A percentile compares a stretch with the other conserved stretches of the same genome.
Evolutionary conservation across 2,329 filamentous ascomycete species (phyloP).

Genomic region (Trichothecium sympodiale): DNA sequence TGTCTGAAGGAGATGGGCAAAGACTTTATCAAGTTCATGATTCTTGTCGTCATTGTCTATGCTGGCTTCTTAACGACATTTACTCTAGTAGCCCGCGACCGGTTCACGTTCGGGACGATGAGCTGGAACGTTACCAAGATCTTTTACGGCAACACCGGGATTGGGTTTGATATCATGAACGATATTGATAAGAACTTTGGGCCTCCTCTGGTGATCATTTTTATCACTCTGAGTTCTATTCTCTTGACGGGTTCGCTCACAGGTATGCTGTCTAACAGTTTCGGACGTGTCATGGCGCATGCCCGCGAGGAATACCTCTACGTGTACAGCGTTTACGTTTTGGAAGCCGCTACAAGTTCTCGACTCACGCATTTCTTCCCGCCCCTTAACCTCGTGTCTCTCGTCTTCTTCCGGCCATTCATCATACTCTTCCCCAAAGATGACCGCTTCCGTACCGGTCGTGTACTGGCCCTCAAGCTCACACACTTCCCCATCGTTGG

Average conservation of each 20-base stretch:
- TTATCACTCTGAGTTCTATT: slow-evolving; percentile 68
- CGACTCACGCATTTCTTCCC: slow-evolving; percentile 60
- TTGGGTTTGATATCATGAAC: slow-evolving; percentile 60
- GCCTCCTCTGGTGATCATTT: slow-evolving; percentile 57
- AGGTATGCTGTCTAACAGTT: slow-evolving; percentile 66
- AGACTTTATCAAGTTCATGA: slow-evolving; percentile 78
- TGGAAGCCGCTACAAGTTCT: slow-evolving; percentile 57
- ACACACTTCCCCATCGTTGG: slow-evolving; percentile 58
- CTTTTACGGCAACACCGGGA: slow-evolving; percentile 65
- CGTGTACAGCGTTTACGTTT: slow-evolving; percentile 56
- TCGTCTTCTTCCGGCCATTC: slow-evolving; percentile 60
- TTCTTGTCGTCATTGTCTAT: slow-evolving; percentile 72
- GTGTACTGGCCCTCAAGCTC: slow-evolving; percentile 49
- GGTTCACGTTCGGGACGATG: slow-evolving; percentile 56
- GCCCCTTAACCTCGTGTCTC: slow-evolving; percentile 62
- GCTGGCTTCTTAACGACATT: slow-evolving; percentile 84
- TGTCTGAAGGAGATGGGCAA: slow-evolving; percentile 91
- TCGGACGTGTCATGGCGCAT: slow-evolving; percentile 52
- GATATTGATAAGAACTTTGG: slow-evolving; percentile 47
- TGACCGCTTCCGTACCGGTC: slow-evolving; percentile 47
- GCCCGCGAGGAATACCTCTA: slow-evolving; percentile 68
- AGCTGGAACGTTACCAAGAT: slow-evolving; percentile 68
- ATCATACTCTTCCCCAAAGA: slow-evolving; percentile 56
- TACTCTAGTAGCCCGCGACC: slow-evolving; percentile 59
- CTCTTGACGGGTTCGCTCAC: slow-evolving; percentile 69